phyloP scores from a whole-genome alignment of 176 grass and related monocot genomes.

The Alopecurus myosuroides region DNA sequence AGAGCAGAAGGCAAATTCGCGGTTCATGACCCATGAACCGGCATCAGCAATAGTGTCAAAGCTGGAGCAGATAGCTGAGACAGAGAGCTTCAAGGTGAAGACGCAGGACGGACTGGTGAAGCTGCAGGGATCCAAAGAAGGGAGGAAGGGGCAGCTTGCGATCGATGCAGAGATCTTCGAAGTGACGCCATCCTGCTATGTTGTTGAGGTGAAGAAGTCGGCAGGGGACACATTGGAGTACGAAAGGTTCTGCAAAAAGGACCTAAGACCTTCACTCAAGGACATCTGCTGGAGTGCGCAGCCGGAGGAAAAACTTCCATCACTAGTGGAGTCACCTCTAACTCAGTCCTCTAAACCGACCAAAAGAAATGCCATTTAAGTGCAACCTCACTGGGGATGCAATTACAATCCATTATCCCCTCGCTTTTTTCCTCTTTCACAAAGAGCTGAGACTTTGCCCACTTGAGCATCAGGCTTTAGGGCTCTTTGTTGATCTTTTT shows the following conservation, averaged over 20 bases:
- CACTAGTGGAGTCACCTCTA: conserved; percentile 17
- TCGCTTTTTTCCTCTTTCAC: neutral
- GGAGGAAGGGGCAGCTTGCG: conserved; percentile 74
- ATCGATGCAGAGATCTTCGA: conserved; percentile 88
- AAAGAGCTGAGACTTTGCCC: conserved; percentile 32
- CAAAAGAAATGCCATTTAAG: conserved; percentile 23
- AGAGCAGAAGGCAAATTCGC: conserved; percentile 39
- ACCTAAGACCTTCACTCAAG: conserved; percentile 65
- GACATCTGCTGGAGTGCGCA: conserved; percentile 76
- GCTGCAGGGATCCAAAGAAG: conserved; percentile 66
- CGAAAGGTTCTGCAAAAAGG: conserved; percentile 76
- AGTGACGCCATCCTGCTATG: conserved; percentile 64
- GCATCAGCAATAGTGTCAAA: conserved; percentile 82
- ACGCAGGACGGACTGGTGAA: conserved; percentile 70
- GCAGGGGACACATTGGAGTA: conserved; percentile 89
- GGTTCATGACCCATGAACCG: conserved; percentile 71
- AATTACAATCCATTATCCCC: conserved; percentile 2
- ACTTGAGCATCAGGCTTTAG: conserved; percentile 28
- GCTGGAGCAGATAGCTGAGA: conserved; percentile 80
- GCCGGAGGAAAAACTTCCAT: conserved; percentile 42
- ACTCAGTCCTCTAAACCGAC: conserved; percentile 31
- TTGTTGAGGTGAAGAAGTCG: conserved; percentile 89
- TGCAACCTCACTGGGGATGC: conserved; percentile 21
- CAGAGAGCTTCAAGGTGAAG: conserved; percentile 75
- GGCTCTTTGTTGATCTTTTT: conserved; percentile 28